Conservation (phyloP, 2,329 filamentous ascomycete species). For the Tympanopsis confertula region DNA sequence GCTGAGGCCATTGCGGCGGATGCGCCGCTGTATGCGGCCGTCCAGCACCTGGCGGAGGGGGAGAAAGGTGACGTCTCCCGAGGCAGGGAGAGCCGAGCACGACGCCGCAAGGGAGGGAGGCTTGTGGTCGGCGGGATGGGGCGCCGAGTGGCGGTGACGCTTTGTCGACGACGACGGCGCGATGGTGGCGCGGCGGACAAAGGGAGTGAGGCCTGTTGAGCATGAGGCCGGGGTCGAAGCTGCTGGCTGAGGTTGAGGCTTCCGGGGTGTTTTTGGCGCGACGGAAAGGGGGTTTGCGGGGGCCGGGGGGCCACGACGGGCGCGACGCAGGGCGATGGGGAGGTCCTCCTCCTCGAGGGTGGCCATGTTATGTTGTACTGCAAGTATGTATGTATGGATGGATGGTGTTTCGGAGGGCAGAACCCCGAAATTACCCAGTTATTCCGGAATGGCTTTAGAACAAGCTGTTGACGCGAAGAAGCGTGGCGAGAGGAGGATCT, state of each 20-base stretch:
- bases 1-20: constrained; percentile 42
- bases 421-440: no score
- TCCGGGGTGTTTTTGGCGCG: no score
- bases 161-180: constrained; percentile 15
- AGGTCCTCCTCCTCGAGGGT: not conserved
- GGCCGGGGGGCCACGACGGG: no score
- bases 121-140: constrained; percentile 9
- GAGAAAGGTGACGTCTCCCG: constrained; percentile 29
- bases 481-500: no score
- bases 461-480: no score
- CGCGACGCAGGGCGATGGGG: not conserved
- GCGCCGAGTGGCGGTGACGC: constrained; percentile 33
- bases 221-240: constrained; percentile 4
- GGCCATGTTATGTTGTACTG: no score
- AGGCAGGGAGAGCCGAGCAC: constrained; percentile 9
- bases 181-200: constrained; percentile 39
- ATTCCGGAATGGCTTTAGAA: no score
- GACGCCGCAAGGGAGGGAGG: constrained; percentile 4
- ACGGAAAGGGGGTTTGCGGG: not conserved
- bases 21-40: constrained; percentile 42
- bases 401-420: no score
- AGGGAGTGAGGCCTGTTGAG: constrained; percentile 45
- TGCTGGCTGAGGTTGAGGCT: not conserved
- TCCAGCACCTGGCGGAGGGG: constrained; percentile 42
- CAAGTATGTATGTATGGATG: no score